These are phyloP conservation scores for Cinnamomum micranthum DNA, from an alignment of 164 flowering plant genomes.

Conservation along the genomic window DNA sequence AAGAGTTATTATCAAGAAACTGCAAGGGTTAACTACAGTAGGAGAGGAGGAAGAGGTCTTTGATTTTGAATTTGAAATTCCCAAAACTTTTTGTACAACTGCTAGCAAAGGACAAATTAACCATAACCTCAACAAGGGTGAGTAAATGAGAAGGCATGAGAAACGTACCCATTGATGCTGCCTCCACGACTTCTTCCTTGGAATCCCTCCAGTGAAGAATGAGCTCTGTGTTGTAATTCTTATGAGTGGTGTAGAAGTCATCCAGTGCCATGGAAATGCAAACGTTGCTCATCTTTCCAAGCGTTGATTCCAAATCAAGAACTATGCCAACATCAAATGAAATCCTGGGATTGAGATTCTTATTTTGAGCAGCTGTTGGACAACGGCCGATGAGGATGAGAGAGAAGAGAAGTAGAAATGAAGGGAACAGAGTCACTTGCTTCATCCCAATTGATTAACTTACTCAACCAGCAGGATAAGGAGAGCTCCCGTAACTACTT, in stretches of 20 bases:
- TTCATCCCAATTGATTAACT: too few species aligned
- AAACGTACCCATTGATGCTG: constrained; percentile 8
- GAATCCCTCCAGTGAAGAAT: constrained; percentile 10
- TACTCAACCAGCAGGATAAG: too few species aligned
- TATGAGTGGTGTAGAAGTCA: constrained; percentile 9
- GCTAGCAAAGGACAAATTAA: too few species aligned
- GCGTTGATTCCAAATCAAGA: constrained; percentile 5
- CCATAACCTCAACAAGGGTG: too few species aligned
- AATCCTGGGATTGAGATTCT: background rate
- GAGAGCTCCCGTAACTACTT: too few species aligned
- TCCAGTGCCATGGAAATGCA: constrained; percentile 10
- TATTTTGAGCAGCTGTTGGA: background rate
- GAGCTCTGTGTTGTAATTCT: constrained; percentile 4
- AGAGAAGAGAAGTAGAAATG: background rate
- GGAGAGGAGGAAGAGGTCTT: too few species aligned
- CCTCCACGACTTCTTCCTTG: constrained; percentile 5
- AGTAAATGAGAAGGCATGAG: too few species aligned
- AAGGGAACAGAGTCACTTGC: background rate
- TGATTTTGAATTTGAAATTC: too few species aligned
- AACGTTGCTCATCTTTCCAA: constrained; percentile 4
- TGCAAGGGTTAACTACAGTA: too few species aligned
- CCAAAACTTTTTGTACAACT: too few species aligned
- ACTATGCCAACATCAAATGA: constrained; percentile 8
- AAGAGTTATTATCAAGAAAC: too few species aligned
- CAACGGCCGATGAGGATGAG: background rate